A percentile compares a stretch with the other conserved stretches of the same genome.
Evolutionary conservation across 179 eudicot species (phyloP).

Genomic region (Sideroxylon spinosum): DNA sequence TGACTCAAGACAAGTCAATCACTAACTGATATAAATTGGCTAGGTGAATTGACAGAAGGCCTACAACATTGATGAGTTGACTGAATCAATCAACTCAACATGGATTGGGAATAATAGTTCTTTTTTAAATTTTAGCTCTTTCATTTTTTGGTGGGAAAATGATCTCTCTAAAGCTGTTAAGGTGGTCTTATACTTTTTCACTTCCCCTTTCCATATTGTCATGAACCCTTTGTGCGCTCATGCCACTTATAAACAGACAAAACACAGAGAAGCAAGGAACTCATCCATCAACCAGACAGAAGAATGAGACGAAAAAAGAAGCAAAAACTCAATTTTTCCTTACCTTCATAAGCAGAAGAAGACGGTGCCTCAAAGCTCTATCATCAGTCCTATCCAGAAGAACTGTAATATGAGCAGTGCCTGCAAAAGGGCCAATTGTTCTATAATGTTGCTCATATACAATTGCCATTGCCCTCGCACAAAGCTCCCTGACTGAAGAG

Average conservation of each 20-base stretch:
- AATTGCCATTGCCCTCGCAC: slow-evolving; percentile 99
- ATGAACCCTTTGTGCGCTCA: slow-evolving; percentile 4
- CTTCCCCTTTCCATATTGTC: not conserved
- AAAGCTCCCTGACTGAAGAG: slow-evolving; percentile 88
- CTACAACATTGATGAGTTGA: not conserved
- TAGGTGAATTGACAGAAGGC: too few species aligned
- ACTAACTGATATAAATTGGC: too few species aligned
- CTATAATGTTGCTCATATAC: slow-evolving; percentile 89
- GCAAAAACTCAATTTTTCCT: slow-evolving; percentile 1
- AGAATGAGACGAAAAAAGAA: not conserved
- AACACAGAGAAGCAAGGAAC: slow-evolving; percentile 2
- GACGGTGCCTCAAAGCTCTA: slow-evolving; percentile 95
- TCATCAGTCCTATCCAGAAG: slow-evolving; percentile 95
- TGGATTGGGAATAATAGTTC: not conserved
- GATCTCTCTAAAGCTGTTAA: not conserved
- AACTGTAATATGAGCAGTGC: slow-evolving; percentile 93
- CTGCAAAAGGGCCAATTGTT: slow-evolving; percentile 86
- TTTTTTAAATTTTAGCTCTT: not conserved
- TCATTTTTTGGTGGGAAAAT: not conserved
- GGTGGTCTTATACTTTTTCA: not conserved
- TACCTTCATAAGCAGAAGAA: slow-evolving; percentile 92
- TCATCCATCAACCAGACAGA: not conserved
- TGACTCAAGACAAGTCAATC: too few species aligned
- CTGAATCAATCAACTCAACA: not conserved
- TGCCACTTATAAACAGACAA: slow-evolving; percentile 1